Percentiles rank a stretch among this genome's conserved stretches.
These are phyloP conservation scores for Pezizomycotina sp. DNA, from an alignment of 2,329 filamentous ascomycete species.

Conservation along the genomic window DNA sequence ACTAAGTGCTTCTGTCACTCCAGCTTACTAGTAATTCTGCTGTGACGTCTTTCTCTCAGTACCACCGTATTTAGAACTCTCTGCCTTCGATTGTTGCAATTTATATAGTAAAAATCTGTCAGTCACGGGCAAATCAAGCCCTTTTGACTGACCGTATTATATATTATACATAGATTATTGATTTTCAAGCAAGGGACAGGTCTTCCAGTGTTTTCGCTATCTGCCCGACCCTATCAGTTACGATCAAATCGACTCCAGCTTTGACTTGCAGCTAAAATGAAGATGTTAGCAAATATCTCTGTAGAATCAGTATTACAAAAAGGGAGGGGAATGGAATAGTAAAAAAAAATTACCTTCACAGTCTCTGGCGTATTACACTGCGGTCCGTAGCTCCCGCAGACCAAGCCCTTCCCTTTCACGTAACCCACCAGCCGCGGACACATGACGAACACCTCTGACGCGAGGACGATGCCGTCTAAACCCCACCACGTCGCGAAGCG, in stretches of 20 bases:
- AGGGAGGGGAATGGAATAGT: neutral
- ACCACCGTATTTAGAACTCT: too few relatives aligned
- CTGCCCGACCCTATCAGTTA: conserved; percentile 2
- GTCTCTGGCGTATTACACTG: conserved; percentile 76
- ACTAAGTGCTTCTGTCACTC: too few relatives aligned
- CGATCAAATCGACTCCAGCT: conserved; percentile 1
- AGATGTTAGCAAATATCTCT: neutral
- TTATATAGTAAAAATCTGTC: too few relatives aligned
- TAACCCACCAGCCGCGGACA: conserved; percentile 67
- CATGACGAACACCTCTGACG: conserved; percentile 74
- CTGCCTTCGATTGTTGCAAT: too few relatives aligned
- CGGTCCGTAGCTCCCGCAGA: conserved; percentile 87
- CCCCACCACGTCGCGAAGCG: conserved; percentile 93
- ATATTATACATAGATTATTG: too few relatives aligned
- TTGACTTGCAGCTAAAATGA: conserved; percentile 1
- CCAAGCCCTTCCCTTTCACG: conserved; percentile 82
- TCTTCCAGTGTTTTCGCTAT: too few relatives aligned
- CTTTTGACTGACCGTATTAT: too few relatives aligned
- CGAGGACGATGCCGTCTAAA: conserved; percentile 72
- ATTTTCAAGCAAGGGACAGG: too few relatives aligned
- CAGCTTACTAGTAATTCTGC: too few relatives aligned
- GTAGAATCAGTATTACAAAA: too few relatives aligned
- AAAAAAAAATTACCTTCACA: conserved; percentile 54
- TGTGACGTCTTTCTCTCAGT: too few relatives aligned
- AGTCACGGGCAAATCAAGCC: too few relatives aligned